Base-by-base conservation (phyloP, 768 basidiomycete species). In the Leucocoprinus leucothites region DNA sequence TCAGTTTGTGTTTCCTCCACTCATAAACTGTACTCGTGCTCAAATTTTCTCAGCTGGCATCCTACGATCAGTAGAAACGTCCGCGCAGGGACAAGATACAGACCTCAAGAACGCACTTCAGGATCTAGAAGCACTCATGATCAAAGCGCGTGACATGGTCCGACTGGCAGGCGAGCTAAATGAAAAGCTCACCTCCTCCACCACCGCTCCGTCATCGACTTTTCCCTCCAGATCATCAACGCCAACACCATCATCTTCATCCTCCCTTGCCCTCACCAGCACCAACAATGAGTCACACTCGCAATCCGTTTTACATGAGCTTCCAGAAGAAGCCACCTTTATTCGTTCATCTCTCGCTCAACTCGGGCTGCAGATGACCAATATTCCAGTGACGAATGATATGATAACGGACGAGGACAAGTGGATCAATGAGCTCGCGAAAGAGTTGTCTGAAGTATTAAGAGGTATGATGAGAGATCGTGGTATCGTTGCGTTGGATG, bases 141-240 rank as follows among this genome's bases (percentile, higher is more conserved):
- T 87, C 46, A 91, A 95, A 65, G 94, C 94, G 1, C 87, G 84
- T 60, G 93, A 95, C 61, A 96, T 98, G 86, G 94, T 95, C 54
- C 82, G 82, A 26, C 78, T 98, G 21, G 94, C 96, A 2, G 87
- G 86, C 49, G 88, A 95, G 35, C 80, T 98, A 58, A 94, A 92
- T 64, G 84, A 90, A 54, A 89, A 84, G 58, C 76, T 97, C 22
- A 85, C 86, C 6, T 79, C 80, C 0, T 62, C 67, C 1, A 54
- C 60, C 64, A 34, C 57, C 69, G 7, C 57, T 63, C 5, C 31
- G 11, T 31, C 31, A 13, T 55, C 66, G 24, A 48, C 64, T 2
- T 53, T 71, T 13, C 16, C 38, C 3, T 38, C 38, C 9, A 13
- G 38, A 0, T 56, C 57, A 11, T 25, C 64, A 54, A 53, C 61